These are phyloP conservation scores for Calonectria naviculata DNA, from an alignment of 2,329 filamentous ascomycete genomes.

Conservation along the genomic window DNA sequence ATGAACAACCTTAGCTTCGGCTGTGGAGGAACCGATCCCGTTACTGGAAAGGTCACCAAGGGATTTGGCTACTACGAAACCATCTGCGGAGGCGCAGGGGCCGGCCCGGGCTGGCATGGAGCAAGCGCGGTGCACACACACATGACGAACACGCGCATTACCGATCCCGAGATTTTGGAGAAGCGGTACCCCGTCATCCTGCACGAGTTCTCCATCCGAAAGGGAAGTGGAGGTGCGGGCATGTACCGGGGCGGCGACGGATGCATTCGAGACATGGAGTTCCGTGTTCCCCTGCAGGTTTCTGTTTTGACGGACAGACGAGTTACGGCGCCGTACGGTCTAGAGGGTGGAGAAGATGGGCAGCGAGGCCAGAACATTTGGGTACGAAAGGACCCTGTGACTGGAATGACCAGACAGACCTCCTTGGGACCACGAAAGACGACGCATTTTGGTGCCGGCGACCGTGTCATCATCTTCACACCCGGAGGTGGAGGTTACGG, in stretches of 20 bases:
- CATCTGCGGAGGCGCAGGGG: constrained; percentile 47
- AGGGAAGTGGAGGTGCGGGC: constrained; percentile 66
- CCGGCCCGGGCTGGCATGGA: constrained; percentile 43
- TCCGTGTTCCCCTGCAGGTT: constrained; percentile 80
- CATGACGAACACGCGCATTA: constrained; percentile 52
- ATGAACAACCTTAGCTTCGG: constrained; percentile 86
- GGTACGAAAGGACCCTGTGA: constrained; percentile 55
- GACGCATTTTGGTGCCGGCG: constrained; percentile 33
- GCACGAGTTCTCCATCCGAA: constrained; percentile 44
- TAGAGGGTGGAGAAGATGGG: constrained; percentile 77
- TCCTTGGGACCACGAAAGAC: constrained; percentile 35
- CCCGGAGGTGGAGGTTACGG: constrained; percentile 43
- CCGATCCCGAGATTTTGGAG: constrained; percentile 50
- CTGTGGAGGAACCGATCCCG: constrained; percentile 60
- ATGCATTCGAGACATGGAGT: constrained; percentile 83
- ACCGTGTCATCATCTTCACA: constrained; percentile 39
- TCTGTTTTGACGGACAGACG: constrained; percentile 83
- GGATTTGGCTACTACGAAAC: constrained; percentile 52
- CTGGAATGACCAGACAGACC: constrained; percentile 46
- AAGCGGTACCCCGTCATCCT: constrained; percentile 48
- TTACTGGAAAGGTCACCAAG: constrained; percentile 36
- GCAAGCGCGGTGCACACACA: constrained; percentile 46
- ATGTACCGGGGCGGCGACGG: constrained; percentile 80
- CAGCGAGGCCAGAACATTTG: constrained; percentile 77
- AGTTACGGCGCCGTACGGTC: constrained; percentile 80